Base-by-base conservation (phyloP, 2,329 filamentous ascomycete genomes). In the Trichoderma simmonsii region DNA sequence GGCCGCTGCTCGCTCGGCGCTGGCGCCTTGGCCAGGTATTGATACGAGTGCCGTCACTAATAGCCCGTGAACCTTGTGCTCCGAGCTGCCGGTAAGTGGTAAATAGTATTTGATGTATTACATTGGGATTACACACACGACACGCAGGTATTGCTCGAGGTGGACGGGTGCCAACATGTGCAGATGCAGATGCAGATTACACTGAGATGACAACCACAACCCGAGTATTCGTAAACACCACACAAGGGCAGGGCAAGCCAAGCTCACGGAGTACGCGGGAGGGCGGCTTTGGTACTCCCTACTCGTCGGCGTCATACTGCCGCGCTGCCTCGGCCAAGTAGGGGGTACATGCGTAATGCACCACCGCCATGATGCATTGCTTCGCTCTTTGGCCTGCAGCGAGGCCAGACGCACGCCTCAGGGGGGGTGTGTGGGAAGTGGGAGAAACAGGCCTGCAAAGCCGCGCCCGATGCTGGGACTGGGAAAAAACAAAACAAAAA, bases 231-330 rank as follows among this genome's bases (percentile, higher is more conserved):
- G 28, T 12, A 12, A 36, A 18, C 36, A 39, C 36, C 36, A 39
- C 7, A 18, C 36, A 36, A 36, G 34, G 34, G 34, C 34, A 36
- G 34, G 34, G 34, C 36, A 36, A 56, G n/a, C 18, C 28, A 54
- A 48, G 62, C 43, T 36, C 64, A 39, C 64, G 64, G 64, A 67
- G 64, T 61, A 21, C 66, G 43, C 54, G 54, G 56, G 36, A 69
- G 34, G 56, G 57, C 48, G 57, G 56, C 68, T 32, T 30, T 57
- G 59, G 68, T 70, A 70, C 68, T 48, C 48, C 68, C 43, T 70
- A 70, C 68, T 64, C 68, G 48, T 56, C 51, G 54, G 68, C 60
- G 66, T 70, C 66, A 70, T 62, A 70, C 66, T 54, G 57, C 57
- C 39, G 43, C 57, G 66, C 66, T 32, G 66, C 57, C 57, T 61